Percentiles rank a stretch among this genome's conserved stretches.
Evolutionary conservation across 495 filamentous ascomycete species (phyloP).

Genomic region (Penicillium flavigenum): DNA sequence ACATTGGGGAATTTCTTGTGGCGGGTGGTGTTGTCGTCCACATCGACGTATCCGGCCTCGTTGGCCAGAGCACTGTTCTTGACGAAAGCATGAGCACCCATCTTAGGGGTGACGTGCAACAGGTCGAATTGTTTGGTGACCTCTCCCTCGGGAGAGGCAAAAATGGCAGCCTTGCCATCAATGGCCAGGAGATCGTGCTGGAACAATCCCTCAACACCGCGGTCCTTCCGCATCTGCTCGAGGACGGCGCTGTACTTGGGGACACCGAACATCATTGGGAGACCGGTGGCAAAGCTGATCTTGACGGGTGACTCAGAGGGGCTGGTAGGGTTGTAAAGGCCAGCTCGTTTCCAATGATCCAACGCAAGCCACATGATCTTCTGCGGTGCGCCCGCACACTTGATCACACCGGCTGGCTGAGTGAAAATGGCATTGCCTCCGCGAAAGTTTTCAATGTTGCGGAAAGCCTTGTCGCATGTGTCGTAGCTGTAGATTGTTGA

Average conservation of each 20-base stretch:
- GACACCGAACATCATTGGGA: conserved; percentile 65
- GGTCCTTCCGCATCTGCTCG: conserved; percentile 59
- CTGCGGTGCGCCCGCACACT: conserved; percentile 69
- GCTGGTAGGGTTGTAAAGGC: conserved; percentile 52
- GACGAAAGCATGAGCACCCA: conserved; percentile 59
- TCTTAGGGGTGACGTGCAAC: conserved; percentile 62
- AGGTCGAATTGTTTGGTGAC: conserved; percentile 58
- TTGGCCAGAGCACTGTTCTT: conserved; percentile 59
- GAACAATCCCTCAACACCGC: conserved; percentile 65
- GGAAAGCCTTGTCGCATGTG: conserved; percentile 57
- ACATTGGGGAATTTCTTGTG: conserved; percentile 64
- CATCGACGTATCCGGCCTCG: conserved; percentile 62
- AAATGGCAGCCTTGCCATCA: conserved; percentile 56
- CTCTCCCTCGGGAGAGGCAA: conserved; percentile 46
- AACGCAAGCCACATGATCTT: conserved; percentile 72
- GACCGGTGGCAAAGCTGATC: conserved; percentile 63
- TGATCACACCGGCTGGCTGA: conserved; percentile 63
- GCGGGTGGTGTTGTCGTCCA: conserved; percentile 58
- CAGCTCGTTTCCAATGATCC: conserved; percentile 61
- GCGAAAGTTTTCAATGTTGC: conserved; percentile 52
- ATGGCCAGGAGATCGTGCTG: conserved; percentile 63
- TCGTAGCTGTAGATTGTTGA: conserved; percentile 67
- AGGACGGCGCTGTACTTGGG: conserved; percentile 65
- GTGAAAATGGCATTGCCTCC: conserved; percentile 67
- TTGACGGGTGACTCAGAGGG: conserved; percentile 50